A percentile compares a stretch with the other conserved stretches of the same genome.
phyloP scores from a whole-genome alignment of 1,139 yeast genomes.

The Suhomyces atakaporum region DNA sequence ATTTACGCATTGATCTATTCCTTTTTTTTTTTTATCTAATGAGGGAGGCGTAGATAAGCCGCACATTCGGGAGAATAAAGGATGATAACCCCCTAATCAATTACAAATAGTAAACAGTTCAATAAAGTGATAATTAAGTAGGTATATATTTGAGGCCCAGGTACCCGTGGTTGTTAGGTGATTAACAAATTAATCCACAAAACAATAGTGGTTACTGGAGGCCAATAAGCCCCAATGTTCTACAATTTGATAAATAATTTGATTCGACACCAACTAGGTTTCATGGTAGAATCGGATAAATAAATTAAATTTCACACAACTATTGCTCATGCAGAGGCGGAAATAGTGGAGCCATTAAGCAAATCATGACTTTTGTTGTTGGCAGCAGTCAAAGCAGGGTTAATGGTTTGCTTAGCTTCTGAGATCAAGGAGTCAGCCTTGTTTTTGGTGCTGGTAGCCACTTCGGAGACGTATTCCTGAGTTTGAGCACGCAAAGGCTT shows the following conservation, averaged over 20 bases:
- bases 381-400: conserved; percentile 11
- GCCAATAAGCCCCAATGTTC: too few relatives aligned
- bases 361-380: conserved; percentile 16
- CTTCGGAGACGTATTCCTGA: conserved; percentile 40
- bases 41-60: not conserved
- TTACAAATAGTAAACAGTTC: too few relatives aligned
- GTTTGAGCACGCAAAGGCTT: conserved; percentile 46
- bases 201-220: too few relatives aligned
- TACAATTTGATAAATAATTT: too few relatives aligned
- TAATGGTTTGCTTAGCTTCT: conserved; percentile 30
- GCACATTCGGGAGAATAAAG: too few relatives aligned
- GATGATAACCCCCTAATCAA: too few relatives aligned
- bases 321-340: conserved; percentile 17
- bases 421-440: conserved; percentile 39
- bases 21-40: not conserved
- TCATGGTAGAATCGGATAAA: too few relatives aligned
- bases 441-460: conserved; percentile 30
- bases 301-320: too few relatives aligned
- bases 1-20: not conserved
- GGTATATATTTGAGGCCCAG: too few relatives aligned
- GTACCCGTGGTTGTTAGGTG: conserved; percentile 7
- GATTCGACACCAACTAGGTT: too few relatives aligned
- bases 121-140: too few relatives aligned
- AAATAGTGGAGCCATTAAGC: conserved; percentile 19
- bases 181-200: not conserved